Percentiles rank a stretch among this genome's conserved stretches.
phyloP scores from a whole-genome alignment of 2,329 filamentous ascomycete species.

The Cladophialophora bantiana region DNA sequence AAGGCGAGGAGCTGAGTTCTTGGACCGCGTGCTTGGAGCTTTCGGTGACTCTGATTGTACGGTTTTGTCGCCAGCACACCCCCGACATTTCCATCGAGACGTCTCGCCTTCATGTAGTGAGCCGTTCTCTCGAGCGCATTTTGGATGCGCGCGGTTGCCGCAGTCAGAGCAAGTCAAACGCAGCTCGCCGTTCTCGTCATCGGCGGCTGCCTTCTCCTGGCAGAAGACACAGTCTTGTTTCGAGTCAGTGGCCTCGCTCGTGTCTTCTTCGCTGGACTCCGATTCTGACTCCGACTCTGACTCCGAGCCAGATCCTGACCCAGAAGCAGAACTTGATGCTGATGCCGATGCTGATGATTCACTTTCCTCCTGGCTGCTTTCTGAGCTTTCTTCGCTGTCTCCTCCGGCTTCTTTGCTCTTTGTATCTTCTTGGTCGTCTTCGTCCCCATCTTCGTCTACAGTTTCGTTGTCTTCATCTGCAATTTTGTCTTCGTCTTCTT shows the following conservation, averaged over 20 bases:
- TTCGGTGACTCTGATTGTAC: constrained; percentile 54
- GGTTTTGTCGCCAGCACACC: constrained; percentile 54
- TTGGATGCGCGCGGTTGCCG: constrained; percentile 84
- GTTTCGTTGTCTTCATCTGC: constrained; percentile 6
- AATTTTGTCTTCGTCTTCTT: constrained; percentile 34
- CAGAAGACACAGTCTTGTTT: constrained; percentile 69
- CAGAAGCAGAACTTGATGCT: constrained; percentile 4
- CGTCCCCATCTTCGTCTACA: constrained; percentile 34
- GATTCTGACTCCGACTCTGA: constrained; percentile 20
- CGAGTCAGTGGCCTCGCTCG: constrained; percentile 30
- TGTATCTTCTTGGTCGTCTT: constrained; percentile 54
- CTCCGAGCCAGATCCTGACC: not conserved
- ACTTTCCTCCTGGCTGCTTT: constrained; percentile 15
- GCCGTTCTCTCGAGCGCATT: constrained; percentile 80
- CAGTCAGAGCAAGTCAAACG: constrained; percentile 80
- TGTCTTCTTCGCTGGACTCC: constrained; percentile 30
- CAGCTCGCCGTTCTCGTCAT: constrained; percentile 77
- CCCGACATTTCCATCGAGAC: constrained; percentile 39
- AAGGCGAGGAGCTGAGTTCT: constrained; percentile 69
- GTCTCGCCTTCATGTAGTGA: constrained; percentile 59
- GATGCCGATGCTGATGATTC: constrained; percentile 20
- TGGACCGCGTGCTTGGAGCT: constrained; percentile 52
- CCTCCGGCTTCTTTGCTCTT: constrained; percentile 44
- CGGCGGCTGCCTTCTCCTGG: constrained; percentile 71
- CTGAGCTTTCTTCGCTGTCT: constrained; percentile 21